phyloP scores from a whole-genome alignment of 306 rosid genomes.

The Rubus parviflorus region DNA sequence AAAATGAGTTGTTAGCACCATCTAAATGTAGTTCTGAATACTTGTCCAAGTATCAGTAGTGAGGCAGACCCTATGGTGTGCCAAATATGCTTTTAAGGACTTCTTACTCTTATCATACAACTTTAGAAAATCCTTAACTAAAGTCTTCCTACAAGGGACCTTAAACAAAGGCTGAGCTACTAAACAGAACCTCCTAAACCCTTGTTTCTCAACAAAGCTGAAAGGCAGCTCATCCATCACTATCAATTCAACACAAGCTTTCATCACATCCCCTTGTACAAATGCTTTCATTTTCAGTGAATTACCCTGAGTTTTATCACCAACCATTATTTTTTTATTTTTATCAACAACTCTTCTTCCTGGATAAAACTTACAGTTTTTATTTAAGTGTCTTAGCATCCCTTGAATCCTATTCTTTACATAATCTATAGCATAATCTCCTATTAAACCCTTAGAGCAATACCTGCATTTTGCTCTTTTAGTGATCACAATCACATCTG shows the following conservation, averaged over 20 bases:
- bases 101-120: not conserved
- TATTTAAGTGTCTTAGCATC: not conserved
- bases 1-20: not conserved
- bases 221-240: not conserved
- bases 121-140: not conserved
- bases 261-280: too few relatives aligned
- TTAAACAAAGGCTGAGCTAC: not conserved
- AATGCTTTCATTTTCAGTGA: not conserved
- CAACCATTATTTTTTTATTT: not conserved
- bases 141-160: not conserved
- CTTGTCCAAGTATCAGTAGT: slow-evolving; percentile 3
- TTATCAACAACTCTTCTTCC: not conserved
- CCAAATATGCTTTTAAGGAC: not conserved
- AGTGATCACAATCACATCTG: not conserved
- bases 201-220: not conserved
- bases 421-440: not conserved
- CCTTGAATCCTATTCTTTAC: not conserved
- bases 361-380: not conserved
- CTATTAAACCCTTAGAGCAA: not conserved
- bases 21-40: not conserved
- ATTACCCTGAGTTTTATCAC: not conserved
- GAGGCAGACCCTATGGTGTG: not conserved
- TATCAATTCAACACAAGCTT: not conserved
- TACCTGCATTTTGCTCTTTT: not conserved
- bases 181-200: not conserved